phyloP scores from a whole-genome alignment of 1,284 basidiomycete species.

The Cryptococcus jaspeensis region DNA sequence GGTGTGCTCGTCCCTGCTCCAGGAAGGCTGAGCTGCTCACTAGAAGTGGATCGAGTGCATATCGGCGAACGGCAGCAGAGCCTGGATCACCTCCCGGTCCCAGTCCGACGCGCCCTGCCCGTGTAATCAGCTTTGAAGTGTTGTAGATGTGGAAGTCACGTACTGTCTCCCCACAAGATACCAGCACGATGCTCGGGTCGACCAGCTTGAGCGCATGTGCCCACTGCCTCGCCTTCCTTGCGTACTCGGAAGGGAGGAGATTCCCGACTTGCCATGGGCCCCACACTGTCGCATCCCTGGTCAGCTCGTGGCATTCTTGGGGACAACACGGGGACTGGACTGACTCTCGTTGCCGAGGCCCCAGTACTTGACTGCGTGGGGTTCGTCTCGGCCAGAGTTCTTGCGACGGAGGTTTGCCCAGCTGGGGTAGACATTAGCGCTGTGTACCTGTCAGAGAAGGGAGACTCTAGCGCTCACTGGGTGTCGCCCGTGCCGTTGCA shows the following conservation, averaged over 20 bases:
- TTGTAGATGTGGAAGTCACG: neutral
- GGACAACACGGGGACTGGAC: neutral
- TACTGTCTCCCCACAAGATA: constrained; percentile 62
- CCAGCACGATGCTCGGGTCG: constrained; percentile 61
- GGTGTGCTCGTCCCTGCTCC: neutral
- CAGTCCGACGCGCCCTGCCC: constrained; percentile 45
- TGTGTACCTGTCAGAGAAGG: neutral
- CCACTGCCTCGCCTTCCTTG: constrained; percentile 62
- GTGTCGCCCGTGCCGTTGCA: constrained; percentile 57
- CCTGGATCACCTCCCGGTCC: constrained; percentile 51
- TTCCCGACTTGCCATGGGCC: constrained; percentile 68
- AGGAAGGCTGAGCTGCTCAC: constrained; percentile 8
- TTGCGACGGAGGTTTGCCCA: constrained; percentile 62
- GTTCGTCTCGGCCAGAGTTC: constrained; percentile 61
- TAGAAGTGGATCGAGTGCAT: constrained; percentile 52
- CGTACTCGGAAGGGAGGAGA: constrained; percentile 61
- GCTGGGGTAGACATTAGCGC: constrained; percentile 49
- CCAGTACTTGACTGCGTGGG: constrained; percentile 58
- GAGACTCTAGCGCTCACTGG: constrained; percentile 34
- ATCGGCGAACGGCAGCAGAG: constrained; percentile 43
- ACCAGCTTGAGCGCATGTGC: constrained; percentile 63
- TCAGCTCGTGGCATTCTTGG: neutral
- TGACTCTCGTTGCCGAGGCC: constrained; percentile 53
- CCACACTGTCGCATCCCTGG: constrained; percentile 53
- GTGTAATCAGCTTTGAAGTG: neutral